phyloP scores from a whole-genome alignment of 257 asterid genomes.

The Solanum chaucha region DNA sequence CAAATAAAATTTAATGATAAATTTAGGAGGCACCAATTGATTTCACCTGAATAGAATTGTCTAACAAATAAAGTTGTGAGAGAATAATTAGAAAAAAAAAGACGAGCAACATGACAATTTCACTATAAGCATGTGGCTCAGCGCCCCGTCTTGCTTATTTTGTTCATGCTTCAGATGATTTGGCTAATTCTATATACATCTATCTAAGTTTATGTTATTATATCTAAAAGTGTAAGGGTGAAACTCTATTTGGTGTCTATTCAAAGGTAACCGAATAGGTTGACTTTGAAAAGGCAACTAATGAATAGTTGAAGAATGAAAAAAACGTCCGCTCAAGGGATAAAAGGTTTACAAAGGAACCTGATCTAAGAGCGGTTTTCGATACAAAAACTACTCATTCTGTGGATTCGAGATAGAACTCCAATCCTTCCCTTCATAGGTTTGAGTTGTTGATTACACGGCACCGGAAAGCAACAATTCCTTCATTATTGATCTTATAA shows the following conservation, averaged over 20 bases:
- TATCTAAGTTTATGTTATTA: not conserved
- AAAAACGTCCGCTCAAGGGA: not conserved
- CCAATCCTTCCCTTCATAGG: not conserved
- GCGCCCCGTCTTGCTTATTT: too few species aligned
- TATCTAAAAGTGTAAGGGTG: not conserved
- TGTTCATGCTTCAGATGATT: not conserved
- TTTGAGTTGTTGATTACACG: not conserved
- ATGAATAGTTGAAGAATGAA: not conserved
- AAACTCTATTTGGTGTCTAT: not conserved
- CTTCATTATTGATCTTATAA: not conserved
- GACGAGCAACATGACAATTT: not conserved
- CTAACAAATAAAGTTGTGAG: not conserved
- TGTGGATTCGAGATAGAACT: not conserved
- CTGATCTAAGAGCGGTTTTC: not conserved
- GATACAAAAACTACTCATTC: not conserved
- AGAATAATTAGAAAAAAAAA: not conserved
- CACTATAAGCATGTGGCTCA: not conserved
- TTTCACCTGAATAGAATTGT: not conserved
- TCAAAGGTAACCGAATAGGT: not conserved
- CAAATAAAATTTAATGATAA: not conserved
- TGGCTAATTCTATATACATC: not conserved
- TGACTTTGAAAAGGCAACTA: not conserved
- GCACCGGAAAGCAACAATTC: not conserved
- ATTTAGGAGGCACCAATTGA: not conserved
- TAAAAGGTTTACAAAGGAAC: not conserved